phyloP scores from a whole-genome alignment of 768 basidiomycete genomes.

The Cytidiella melzeri region DNA sequence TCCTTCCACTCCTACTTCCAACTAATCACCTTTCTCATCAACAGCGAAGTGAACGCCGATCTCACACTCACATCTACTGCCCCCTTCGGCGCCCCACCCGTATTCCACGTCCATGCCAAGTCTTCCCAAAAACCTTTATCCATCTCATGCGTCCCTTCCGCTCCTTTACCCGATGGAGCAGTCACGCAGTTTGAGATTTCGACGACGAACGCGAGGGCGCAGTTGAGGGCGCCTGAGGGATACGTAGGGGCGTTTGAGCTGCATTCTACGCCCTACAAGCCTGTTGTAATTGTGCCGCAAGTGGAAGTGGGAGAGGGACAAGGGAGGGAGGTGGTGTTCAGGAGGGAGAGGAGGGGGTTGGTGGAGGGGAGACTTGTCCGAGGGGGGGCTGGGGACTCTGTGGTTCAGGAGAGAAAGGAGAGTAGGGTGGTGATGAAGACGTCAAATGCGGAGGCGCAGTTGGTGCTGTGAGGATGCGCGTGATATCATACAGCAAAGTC shows the following conservation, averaged over 20 bases:
- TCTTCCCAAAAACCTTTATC: constrained; percentile 30
- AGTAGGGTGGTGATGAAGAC: not conserved
- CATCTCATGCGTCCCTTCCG: constrained; percentile 25
- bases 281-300: not conserved
- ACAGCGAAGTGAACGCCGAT: constrained; percentile 14
- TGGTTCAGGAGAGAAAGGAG: not conserved
- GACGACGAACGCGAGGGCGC: constrained; percentile 32
- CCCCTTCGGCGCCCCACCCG: constrained; percentile 17
- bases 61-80: constrained; percentile 17
- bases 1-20: not conserved
- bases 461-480: not conserved
- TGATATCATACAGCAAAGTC: no score
- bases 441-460: not conserved
- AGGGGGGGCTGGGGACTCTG: no score
- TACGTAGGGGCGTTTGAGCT: constrained; percentile 34
- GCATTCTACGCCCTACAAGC: constrained; percentile 10
- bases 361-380: not conserved
- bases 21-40: not conserved
- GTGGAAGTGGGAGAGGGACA: not conserved
- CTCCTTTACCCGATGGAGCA: constrained; percentile 27
- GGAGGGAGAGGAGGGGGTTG: not conserved
- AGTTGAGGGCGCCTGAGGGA: constrained; percentile 26
- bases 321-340: not conserved
- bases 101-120: constrained; percentile 26
- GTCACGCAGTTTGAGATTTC: constrained; percentile 22